Conservation (phyloP, 441 rosid genomes). For the Populus hybrid region DNA sequence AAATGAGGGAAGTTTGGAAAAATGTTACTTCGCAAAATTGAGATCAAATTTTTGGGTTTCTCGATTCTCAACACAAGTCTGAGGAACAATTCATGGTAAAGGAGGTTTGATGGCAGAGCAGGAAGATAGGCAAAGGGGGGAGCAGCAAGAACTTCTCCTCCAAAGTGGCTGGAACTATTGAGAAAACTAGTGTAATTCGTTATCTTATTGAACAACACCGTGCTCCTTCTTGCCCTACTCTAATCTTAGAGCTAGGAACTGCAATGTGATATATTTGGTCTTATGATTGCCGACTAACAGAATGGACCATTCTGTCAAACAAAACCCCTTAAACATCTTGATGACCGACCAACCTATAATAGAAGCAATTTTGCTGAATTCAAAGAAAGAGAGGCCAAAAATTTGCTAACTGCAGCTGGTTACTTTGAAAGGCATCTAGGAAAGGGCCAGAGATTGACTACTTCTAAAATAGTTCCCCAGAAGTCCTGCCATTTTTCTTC, state of each 20-base stretch:
- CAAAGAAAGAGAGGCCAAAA: neutral
- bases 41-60: too few relatives aligned
- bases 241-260: too few relatives aligned
- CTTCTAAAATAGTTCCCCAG: too few relatives aligned
- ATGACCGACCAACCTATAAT: neutral
- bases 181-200: too few relatives aligned
- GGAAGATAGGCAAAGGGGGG: too few relatives aligned
- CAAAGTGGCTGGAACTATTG: too few relatives aligned
- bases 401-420: neutral
- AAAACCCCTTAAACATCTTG: neutral
- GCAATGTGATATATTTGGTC: neutral
- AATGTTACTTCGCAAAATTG: neutral
- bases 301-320: neutral
- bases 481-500: too few relatives aligned
- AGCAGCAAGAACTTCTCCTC: too few relatives aligned
- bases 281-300: neutral
- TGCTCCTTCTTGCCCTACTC: too few relatives aligned
- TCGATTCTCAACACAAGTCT: neutral
- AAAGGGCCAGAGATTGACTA: too few relatives aligned
- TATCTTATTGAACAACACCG: too few relatives aligned
- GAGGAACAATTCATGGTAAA: neutral
- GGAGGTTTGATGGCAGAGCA: too few relatives aligned
- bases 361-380: slow-evolving; percentile 1
- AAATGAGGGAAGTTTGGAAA: neutral
- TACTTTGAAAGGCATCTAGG: neutral